Evolutionary conservation across 495 filamentous ascomycete species (phyloP), one percentile per base, ranked within the genome.

Genomic region (Hypoxylon intermedium): DNA sequence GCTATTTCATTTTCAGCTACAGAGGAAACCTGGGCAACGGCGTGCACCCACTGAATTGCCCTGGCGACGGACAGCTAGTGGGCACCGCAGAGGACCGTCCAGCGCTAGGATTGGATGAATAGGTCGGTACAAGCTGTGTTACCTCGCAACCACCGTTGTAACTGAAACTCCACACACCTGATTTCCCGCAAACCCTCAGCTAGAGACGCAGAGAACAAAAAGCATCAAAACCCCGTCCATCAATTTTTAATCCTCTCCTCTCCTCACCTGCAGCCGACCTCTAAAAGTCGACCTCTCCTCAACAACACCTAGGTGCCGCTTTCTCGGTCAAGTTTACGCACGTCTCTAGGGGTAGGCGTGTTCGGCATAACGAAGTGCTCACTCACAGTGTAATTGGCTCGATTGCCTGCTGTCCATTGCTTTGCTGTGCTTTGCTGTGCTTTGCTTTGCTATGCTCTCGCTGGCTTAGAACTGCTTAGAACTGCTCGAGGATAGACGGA

Each of bases 121-220:
- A 60, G 13, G 40, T 51, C 40, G 34, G 57, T 16, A 65, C 60
- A 38, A 53, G 45, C 50, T 60, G 48, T 48, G 62, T 65, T 65
- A 65, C 62, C 62, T 56, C 61, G 46, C 62, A 59, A 64, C 62
- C 44, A 48, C 18, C 13, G 31, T 55, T 37, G 52, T 53, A 60
- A 53, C 48, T 34, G 40, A 11, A 24, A 28, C 61, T 42, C 51
- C 55, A 60, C 33, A 45, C 47, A 33, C 26, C 47, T 50, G 52
- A 52, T 37, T 56, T 40, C 59, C n/a, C 40, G 55, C 55, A 60
- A 55, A 59, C 46, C 50, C 6, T 49, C 49, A 54, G 60, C 54
- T 45, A 42, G 42, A n/a, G n/a, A n/a, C n/a, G n/a, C n/a, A n/a
- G n/a, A 54, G 62, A 65, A 65, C 62, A 65, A 65, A 65, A 65